These are phyloP conservation scores for Citrus maxima DNA, from an alignment of 345 rosid species.

Conservation along the genomic window DNA sequence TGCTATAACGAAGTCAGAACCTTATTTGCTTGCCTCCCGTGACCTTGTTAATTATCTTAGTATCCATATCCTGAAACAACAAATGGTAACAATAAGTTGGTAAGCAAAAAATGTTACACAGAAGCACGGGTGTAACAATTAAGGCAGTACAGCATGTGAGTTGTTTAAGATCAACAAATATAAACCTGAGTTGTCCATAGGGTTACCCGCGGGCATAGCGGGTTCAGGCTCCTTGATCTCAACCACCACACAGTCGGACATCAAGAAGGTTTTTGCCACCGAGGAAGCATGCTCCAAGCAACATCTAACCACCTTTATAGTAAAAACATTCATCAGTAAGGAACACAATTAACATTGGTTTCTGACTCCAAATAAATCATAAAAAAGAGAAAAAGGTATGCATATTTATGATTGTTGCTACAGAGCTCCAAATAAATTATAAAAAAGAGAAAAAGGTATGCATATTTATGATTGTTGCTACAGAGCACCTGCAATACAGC, in stretches of 20 bases:
- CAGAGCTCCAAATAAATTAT: no score
- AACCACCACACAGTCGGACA: constrained; percentile 97
- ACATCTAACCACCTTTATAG: constrained; percentile 89
- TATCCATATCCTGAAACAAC: constrained; percentile 44
- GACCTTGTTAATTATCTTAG: constrained; percentile 9
- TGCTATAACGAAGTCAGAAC: not conserved
- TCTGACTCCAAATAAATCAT: no score
- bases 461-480: no score
- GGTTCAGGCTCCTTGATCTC: constrained; percentile 96
- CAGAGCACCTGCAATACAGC: not conserved
- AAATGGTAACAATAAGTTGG: not conserved
- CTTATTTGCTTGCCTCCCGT: not conserved
- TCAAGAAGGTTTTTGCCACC: constrained; percentile 96
- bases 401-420: no score
- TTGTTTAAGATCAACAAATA: not conserved
- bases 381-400: not conserved
- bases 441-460: not conserved
- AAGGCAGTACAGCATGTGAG: not conserved
- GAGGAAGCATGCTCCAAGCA: constrained; percentile 99
- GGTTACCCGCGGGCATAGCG: constrained; percentile 62
- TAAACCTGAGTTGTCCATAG: constrained; percentile 95
- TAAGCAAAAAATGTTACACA: not conserved
- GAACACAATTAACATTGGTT: not conserved
- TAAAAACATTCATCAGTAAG: not conserved
- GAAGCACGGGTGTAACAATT: not conserved